These are phyloP conservation scores for Cyclostephanos tholiformis DNA, from an alignment of 108 stramenopile species.

Conservation along the genomic window DNA sequence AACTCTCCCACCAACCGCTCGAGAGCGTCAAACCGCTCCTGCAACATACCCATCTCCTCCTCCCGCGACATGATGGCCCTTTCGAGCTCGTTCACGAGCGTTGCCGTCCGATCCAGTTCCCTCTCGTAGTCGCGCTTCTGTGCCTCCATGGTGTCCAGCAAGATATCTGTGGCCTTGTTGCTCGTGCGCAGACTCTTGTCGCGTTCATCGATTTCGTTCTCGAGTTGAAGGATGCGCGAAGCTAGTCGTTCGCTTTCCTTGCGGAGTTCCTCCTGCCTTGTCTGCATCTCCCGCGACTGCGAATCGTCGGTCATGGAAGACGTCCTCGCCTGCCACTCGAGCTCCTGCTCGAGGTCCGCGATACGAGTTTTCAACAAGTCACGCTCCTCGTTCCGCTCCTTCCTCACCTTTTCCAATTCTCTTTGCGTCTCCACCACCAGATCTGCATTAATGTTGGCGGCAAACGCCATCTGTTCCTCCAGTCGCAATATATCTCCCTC, in stretches of 20 bases:
- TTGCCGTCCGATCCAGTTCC: constrained; percentile 35
- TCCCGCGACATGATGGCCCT: constrained; percentile 35
- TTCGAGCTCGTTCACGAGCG: constrained; percentile 41
- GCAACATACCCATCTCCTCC: constrained; percentile 36
- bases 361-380: constrained; percentile 41
- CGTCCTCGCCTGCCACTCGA: constrained; percentile 18
- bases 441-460: constrained; percentile 5
- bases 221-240: constrained; percentile 24
- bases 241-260: constrained; percentile 29
- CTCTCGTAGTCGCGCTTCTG: constrained; percentile 45
- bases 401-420: constrained; percentile 31
- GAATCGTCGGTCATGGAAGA: constrained; percentile 11
- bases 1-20: constrained; percentile 31
- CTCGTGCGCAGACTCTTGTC: constrained; percentile 37
- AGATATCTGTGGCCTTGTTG: constrained; percentile 49
- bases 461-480: constrained; percentile 21
- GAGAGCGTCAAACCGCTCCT: constrained; percentile 26
- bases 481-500: constrained; percentile 37
- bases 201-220: constrained; percentile 37
- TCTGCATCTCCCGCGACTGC: constrained; percentile 6
- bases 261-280: constrained; percentile 21
- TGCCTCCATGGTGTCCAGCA: constrained; percentile 41
- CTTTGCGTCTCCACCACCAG: constrained; percentile 17
- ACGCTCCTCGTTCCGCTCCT: constrained; percentile 32
- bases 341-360: constrained; percentile 37